These are phyloP conservation scores for Cryphonectria naterciae DNA, from an alignment of 2,329 filamentous ascomycete genomes.

Conservation along the genomic window DNA sequence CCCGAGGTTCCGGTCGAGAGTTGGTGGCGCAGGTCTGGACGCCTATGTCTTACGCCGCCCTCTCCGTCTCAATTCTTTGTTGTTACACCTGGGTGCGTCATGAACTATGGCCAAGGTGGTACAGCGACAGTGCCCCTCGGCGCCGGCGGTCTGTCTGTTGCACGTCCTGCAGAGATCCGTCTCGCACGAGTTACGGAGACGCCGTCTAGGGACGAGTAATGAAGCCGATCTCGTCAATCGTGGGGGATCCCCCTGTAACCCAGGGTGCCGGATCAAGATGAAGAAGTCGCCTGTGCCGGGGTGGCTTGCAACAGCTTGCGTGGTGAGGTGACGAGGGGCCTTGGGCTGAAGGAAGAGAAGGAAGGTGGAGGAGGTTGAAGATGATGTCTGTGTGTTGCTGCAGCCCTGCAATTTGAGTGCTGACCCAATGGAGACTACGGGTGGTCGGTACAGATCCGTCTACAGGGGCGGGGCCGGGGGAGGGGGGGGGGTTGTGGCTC, in stretches of 20 bases:
- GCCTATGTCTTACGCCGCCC: background rate
- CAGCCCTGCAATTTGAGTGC: conserved; percentile 16
- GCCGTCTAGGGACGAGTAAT: background rate
- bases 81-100: background rate
- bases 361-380: conserved; percentile 3
- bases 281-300: background rate
- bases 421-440: background rate
- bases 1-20: background rate
- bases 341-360: background rate
- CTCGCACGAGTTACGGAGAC: background rate
- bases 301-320: background rate
- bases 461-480: background rate
- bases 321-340: background rate
- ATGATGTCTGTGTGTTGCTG: background rate
- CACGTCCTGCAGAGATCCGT: background rate
- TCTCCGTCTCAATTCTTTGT: background rate
- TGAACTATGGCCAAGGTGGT: background rate
- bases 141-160: background rate
- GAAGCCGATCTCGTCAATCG: conserved; percentile 5
- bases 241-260: background rate
- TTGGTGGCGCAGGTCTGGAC: background rate
- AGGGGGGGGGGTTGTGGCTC: background rate
- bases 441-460: background rate
- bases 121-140: background rate
- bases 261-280: background rate